These are phyloP conservation scores for Cladophialophora carrionii DNA, from an alignment of 2,329 filamentous ascomycete genomes.

Conservation along the genomic window DNA sequence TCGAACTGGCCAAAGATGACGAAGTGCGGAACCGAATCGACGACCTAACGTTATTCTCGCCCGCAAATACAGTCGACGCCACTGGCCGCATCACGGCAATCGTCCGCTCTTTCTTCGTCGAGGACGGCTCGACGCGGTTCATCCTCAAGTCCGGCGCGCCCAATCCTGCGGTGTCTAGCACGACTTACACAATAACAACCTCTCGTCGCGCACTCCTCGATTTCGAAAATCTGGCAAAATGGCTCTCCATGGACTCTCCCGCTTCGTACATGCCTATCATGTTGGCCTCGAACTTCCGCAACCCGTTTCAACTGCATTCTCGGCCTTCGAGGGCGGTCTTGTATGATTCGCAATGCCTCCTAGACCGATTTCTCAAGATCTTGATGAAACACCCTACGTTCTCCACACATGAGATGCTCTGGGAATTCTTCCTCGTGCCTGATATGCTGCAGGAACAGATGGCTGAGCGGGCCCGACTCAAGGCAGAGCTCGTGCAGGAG, in stretches of 20 bases:
- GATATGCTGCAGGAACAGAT: conserved; percentile 90
- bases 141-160: conserved; percentile 93
- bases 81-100: conserved; percentile 89
- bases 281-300: conserved; percentile 66
- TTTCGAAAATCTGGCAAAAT: conserved; percentile 85
- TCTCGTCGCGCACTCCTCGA: conserved; percentile 84
- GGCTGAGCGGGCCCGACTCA: conserved; percentile 81
- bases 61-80: conserved; percentile 55
- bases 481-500: conserved; percentile 80
- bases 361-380: conserved; percentile 86
- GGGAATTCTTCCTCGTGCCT: conserved; percentile 98
- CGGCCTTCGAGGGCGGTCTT: conserved; percentile 85
- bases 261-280: conserved; percentile 91
- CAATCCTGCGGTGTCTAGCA: conserved; percentile 64
- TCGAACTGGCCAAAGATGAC: conserved; percentile 96
- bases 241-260: conserved; percentile 85
- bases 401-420: conserved; percentile 92
- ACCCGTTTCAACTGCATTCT: conserved; percentile 89
- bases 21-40: conserved; percentile 96
- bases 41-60: conserved; percentile 81
- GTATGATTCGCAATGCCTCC: conserved; percentile 80
- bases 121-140: conserved; percentile 89
- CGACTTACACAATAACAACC: conserved; percentile 86
- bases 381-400: conserved; percentile 89
- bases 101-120: conserved; percentile 93